Base-by-base conservation (phyloP, 345 rosid genomes). In the Corymbia maculata region DNA sequence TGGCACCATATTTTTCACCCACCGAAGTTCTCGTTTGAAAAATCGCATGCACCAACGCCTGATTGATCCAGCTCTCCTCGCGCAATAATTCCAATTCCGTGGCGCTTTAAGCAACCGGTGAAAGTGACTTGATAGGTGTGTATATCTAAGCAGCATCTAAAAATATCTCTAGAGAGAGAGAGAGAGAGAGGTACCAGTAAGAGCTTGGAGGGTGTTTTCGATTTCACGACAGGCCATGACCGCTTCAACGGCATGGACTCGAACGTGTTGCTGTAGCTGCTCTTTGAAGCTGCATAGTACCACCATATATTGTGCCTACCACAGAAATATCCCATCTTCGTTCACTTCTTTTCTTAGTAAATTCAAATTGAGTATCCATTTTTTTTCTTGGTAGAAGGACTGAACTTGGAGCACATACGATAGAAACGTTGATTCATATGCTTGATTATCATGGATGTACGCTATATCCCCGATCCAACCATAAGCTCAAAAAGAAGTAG, bases 141-240 rank as follows among this genome's bases (percentile, higher is more conserved):
- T 36, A 42, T 6, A 44, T 19, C 45, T 85, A 85, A 32, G 87
- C 87, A 52, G 45, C 87, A 52, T 19, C 82, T 36, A 36, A 21
- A 87, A 79, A 13, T 28, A 88, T 88, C 52, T 36, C 42, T 86
- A 30, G 85, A 51, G 51, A 79, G 42, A 86, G 24, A 59, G 36
- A 85, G 66, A 52, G 32, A 47, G 85, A 88, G 68, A 86, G 26
- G 88, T 88, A 97, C 99, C 99, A 70, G 99, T 96, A 84, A 97
- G 96, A 92, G 99, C 94, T 87, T 96, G 99, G 61, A 97, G 93
- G 90, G 93, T 94, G 91, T 92, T 97, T 90, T 96, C 99, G 87
- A 97, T 96, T 89, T 96, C 99, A 88, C 99, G 99, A 94, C 99
- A 96, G 89, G 95, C 97, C 99, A 96, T 97, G 88, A 97, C 99